These are phyloP conservation scores for Paecilomyces fulvus DNA, from an alignment of 2,329 filamentous ascomycete species.

Conservation along the genomic window DNA sequence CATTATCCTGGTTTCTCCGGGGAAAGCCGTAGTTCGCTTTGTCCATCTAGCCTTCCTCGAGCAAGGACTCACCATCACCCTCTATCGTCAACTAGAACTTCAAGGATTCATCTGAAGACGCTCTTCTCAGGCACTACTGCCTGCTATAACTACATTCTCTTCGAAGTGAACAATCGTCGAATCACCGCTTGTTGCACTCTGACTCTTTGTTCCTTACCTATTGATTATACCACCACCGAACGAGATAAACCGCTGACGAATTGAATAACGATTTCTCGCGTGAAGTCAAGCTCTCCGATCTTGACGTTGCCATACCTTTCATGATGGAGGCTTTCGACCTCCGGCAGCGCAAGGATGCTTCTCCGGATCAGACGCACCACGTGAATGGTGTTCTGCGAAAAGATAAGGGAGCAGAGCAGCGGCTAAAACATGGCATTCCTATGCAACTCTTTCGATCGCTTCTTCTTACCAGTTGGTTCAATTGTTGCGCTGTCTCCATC, in stretches of 20 bases:
- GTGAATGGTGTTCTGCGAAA: constrained; percentile 12
- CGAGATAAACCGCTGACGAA: neutral
- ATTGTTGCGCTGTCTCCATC: constrained; percentile 33
- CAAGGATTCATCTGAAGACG: neutral
- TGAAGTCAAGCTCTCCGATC: neutral
- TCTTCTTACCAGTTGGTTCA: constrained; percentile 37
- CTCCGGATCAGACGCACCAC: constrained; percentile 9
- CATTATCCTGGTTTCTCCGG: neutral
- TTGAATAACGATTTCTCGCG: neutral
- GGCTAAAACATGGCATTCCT: constrained; percentile 37
- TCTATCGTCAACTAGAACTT: neutral
- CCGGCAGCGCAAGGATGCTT: constrained; percentile 21
- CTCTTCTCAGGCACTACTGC: neutral
- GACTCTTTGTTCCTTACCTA: neutral
- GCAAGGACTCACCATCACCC: neutral
- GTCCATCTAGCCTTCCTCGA: neutral
- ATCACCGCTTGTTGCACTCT: neutral
- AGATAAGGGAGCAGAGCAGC: constrained; percentile 19
- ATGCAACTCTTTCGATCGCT: constrained; percentile 39
- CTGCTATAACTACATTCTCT: neutral
- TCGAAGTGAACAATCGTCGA: neutral
- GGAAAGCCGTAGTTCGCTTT: neutral
- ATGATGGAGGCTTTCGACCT: constrained; percentile 24
- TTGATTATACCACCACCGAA: neutral
- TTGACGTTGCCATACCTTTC: neutral